A percentile compares a stretch with the other conserved stretches of the same genome.
Evolutionary conservation across 2,329 filamentous ascomycete species (phyloP).

Genomic region (Aspergillus amoenus): DNA sequence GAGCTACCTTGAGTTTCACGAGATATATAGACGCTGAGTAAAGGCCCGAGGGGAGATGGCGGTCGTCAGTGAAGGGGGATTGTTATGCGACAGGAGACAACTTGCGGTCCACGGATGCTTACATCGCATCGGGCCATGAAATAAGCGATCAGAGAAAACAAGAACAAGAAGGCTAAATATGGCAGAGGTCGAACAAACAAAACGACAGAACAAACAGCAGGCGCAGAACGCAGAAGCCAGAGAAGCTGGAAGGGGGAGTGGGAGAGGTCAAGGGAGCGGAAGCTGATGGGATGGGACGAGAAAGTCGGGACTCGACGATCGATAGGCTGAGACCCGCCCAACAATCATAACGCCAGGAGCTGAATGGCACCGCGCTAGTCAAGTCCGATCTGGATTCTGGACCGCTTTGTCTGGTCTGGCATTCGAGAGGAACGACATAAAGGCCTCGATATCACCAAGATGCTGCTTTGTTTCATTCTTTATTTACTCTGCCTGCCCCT

Average conservation of each 20-base stretch:
- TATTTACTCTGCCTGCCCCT: slow-evolving; percentile 7
- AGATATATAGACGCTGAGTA: neutral
- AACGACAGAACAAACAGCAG: slow-evolving; percentile 15
- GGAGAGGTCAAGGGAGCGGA: slow-evolving; percentile 4
- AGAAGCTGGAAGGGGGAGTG: slow-evolving; percentile 3
- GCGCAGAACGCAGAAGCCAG: slow-evolving; percentile 15
- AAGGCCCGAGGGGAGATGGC: neutral
- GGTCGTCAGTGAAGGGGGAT: slow-evolving; percentile 10
- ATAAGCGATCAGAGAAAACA: slow-evolving; percentile 21
- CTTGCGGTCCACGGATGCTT: slow-evolving; percentile 21
- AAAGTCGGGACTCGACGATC: slow-evolving; percentile 4
- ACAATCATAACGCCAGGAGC: slow-evolving; percentile 4
- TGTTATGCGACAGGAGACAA: slow-evolving; percentile 21
- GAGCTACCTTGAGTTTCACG: neutral
- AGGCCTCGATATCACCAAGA: neutral
- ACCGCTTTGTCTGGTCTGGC: neutral
- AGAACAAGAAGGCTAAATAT: neutral
- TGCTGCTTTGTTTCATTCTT: neutral
- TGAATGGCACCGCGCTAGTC: slow-evolving; percentile 8
- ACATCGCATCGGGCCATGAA: slow-evolving; percentile 31
- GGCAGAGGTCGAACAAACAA: slow-evolving; percentile 19
- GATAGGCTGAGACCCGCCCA: slow-evolving; percentile 15
- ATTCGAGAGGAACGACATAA: neutral
- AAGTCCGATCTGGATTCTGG: slow-evolving; percentile 1
- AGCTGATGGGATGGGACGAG: slow-evolving; percentile 12